Base-by-base conservation (phyloP, 768 basidiomycete genomes). In the Termitomyces sp. region DNA sequence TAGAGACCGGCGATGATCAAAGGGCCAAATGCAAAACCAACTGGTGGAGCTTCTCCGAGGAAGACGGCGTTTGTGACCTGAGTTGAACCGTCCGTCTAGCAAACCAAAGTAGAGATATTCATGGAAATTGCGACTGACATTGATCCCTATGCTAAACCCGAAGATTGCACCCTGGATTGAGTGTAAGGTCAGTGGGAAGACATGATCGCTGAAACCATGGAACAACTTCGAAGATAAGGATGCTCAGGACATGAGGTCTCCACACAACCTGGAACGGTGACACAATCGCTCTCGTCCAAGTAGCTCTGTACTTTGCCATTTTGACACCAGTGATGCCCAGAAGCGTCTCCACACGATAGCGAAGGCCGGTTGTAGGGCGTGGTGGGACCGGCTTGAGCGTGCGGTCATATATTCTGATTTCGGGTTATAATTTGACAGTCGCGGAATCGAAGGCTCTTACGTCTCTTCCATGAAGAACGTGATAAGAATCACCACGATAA, bases 41-140 rank as follows among this genome's bases (percentile, higher is more conserved):
- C 60, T 0, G 83, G 83, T 1, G 72, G 72, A 0, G 82, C 82
- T 3, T 70, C 71, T 5, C 82, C 83, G 1, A 87, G 68, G 71
- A 87, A 87, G 1, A 86, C 82, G 0, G 80, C 82, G 57, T 82
- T 84, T 1, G 85, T 89, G 17, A 83, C 81, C 80, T 86, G 45
- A 1, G 44, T n/a, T 17, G 42, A n/a, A n/a, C 15, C 40, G 30
- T 43, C 28, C 42, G 12, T 23, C 44, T 14, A 17, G 9, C 19
- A 33, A 31, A 53, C 19, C 4, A 30, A 23, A 23, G 15, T 26
- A 23, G 26, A 40, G 1, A 53, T 14, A 31, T 15, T 35, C 15
- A 33, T 30, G 3, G 14, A 38, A 40, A 26, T 26, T 41, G n/a
- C 14, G 40, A 54, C 74, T 44, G 49, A 81, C 81, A 60, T 84